phyloP scores from a whole-genome alignment of 169 alveolate species.

The Plasmodium cynomolgi region DNA sequence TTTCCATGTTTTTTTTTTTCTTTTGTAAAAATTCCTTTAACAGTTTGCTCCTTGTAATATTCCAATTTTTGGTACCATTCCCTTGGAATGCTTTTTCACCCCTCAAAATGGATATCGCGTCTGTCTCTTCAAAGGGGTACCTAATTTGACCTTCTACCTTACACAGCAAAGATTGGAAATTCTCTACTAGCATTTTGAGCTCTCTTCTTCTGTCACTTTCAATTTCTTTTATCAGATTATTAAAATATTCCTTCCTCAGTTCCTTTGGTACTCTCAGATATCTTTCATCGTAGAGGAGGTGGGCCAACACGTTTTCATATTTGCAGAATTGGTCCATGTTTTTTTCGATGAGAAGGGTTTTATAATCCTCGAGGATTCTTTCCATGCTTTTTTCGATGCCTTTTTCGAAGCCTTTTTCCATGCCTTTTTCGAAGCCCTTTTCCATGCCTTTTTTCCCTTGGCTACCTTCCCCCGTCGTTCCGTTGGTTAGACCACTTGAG shows the following conservation, averaged over 20 bases:
- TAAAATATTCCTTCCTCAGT: conserved; percentile 48
- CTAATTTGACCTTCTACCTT: neutral
- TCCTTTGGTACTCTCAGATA: conserved; percentile 48
- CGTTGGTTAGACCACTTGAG: neutral
- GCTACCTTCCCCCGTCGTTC: neutral
- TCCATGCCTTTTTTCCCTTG: neutral
- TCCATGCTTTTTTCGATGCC: neutral
- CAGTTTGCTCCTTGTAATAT: conserved; percentile 23
- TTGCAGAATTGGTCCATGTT: conserved; percentile 24
- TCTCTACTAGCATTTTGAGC: conserved; percentile 33
- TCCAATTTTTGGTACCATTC: conserved; percentile 20
- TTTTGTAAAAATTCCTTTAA: conserved; percentile 32
- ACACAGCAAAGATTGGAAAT: conserved; percentile 13
- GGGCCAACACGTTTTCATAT: conserved; percentile 40
- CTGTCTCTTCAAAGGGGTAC: conserved; percentile 22
- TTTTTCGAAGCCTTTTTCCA: neutral
- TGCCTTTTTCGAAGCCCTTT: too few species aligned
- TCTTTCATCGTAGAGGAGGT: conserved; percentile 34
- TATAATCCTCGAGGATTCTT: conserved; percentile 11
- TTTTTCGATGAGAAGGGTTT: conserved; percentile 33
- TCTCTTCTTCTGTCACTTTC: conserved; percentile 10
- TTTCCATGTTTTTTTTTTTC: conserved; percentile 20
- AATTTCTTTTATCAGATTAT: conserved; percentile 52
- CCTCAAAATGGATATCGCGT: conserved; percentile 12
- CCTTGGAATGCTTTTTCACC: conserved; percentile 42